Conservation (phyloP, 2,329 filamentous ascomycete species). For the Coniella vitis region DNA sequence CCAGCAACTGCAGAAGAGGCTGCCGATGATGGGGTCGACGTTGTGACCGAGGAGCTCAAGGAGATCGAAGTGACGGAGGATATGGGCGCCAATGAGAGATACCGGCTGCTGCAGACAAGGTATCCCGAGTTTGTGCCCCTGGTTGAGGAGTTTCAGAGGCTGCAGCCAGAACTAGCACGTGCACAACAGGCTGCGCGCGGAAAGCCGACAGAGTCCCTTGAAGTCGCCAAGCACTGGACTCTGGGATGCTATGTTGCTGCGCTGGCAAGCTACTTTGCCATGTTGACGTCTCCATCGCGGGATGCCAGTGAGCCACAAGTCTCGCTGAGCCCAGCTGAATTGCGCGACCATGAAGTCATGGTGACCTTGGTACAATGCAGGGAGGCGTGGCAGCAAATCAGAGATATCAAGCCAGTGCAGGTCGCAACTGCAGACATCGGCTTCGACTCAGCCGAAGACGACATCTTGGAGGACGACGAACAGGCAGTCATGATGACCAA, state of each 20-base stretch:
- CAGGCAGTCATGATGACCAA: slow-evolving; percentile 23
- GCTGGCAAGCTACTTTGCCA: slow-evolving; percentile 88
- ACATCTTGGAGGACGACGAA: slow-evolving; percentile 22
- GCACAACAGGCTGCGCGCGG: slow-evolving; percentile 52
- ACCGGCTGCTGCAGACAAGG: slow-evolving; percentile 67
- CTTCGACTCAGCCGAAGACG: slow-evolving; percentile 25
- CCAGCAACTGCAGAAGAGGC: slow-evolving; percentile 45
- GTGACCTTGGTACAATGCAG: slow-evolving; percentile 72
- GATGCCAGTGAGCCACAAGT: slow-evolving; percentile 46
- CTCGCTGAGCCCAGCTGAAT: slow-evolving; percentile 65
- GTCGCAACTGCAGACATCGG: slow-evolving; percentile 14
- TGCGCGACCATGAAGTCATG: slow-evolving; percentile 91
- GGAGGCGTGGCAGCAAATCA: slow-evolving; percentile 70
- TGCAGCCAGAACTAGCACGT: slow-evolving; percentile 59
- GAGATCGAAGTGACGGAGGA: slow-evolving; percentile 74
- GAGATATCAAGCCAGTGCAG: slow-evolving; percentile 51
- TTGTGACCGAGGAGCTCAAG: slow-evolving; percentile 81
- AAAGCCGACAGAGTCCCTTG: slow-evolving; percentile 45
- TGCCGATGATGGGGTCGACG: slow-evolving; percentile 42
- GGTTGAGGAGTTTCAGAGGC: slow-evolving; percentile 67
- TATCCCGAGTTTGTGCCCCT: slow-evolving; percentile 92
- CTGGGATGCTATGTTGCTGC: slow-evolving; percentile 80
- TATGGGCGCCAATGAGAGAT: slow-evolving; percentile 67
- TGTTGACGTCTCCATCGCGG: slow-evolving; percentile 74
- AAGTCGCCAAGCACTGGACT: slow-evolving; percentile 68